These are phyloP conservation scores for Sanchytrium tribonematis DNA, from an alignment of 371 early-diverging fungal genomes.

Conservation along the genomic window DNA sequence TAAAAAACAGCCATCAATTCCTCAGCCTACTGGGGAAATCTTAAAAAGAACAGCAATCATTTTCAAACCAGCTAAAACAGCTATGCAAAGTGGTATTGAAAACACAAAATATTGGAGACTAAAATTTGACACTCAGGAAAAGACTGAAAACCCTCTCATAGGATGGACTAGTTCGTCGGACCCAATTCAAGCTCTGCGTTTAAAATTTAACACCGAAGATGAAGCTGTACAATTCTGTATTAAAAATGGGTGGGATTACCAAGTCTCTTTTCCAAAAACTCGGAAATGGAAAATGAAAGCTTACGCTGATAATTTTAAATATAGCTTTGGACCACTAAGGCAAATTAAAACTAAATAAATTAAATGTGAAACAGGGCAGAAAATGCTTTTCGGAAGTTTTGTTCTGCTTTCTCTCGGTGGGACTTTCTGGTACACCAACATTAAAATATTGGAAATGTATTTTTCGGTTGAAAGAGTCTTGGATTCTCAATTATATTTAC, in stretches of 20 bases:
- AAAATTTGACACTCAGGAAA: constrained; percentile 54
- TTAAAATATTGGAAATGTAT: too few relatives aligned
- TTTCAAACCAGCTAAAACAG: constrained; percentile 45
- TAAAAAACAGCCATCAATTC: too few relatives aligned
- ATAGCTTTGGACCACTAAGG: constrained; percentile 39
- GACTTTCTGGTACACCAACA: too few relatives aligned
- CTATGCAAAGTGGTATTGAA: constrained; percentile 54
- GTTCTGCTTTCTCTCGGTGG: too few relatives aligned
- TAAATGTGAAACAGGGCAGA: too few relatives aligned
- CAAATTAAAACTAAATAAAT: constrained; percentile 52
- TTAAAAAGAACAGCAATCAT: constrained; percentile 69
- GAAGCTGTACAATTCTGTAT: constrained; percentile 72
- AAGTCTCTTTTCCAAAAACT: constrained; percentile 54
- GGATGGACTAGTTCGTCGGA: constrained; percentile 54
- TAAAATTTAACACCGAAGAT: constrained; percentile 58
- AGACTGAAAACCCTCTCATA: constrained; percentile 76
- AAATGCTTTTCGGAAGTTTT: too few relatives aligned
- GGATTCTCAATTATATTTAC: too few relatives aligned
- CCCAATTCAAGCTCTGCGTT: constrained; percentile 43
- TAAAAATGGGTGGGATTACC: constrained; percentile 64
- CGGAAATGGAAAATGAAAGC: constrained; percentile 36
- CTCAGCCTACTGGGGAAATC: too few relatives aligned
- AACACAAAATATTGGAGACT: constrained; percentile 56
- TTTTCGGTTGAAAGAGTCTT: too few relatives aligned
- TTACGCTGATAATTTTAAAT: constrained; percentile 72